phyloP scores from a whole-genome alignment of 352 stramenopile genomes.

The Pythium brassicae region DNA sequence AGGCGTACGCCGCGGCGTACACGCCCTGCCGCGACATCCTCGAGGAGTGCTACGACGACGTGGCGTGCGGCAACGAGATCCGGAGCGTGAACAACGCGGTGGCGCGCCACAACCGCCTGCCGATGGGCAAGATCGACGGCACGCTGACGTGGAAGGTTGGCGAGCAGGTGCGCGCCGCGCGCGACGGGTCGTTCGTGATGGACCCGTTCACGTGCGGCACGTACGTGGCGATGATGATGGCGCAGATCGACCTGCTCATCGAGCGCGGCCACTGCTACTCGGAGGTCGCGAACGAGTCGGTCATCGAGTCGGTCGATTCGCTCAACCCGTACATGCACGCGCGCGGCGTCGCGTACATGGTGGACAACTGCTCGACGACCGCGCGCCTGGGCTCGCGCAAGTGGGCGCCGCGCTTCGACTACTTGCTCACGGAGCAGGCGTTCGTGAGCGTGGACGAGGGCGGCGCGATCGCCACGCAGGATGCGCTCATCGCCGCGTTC shows the following conservation, averaged over 20 bases:
- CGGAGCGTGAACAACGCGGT: conserved; percentile 97
- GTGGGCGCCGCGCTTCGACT: conserved; percentile 98
- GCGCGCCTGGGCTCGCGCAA: conserved; percentile 96
- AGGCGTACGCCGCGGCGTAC: conserved; percentile 95
- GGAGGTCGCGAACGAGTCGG: conserved; percentile 98
- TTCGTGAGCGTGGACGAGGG: conserved; percentile 95
- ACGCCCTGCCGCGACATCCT: conserved; percentile 95
- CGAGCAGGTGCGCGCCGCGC: conserved; percentile 93
- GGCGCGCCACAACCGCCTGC: conserved; percentile 91
- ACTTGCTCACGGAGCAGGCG: conserved; percentile 97
- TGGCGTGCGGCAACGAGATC: conserved; percentile 97
- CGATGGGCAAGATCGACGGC: conserved; percentile 97
- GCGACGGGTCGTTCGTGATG: conserved; percentile 95
- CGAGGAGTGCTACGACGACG: conserved; percentile 98
- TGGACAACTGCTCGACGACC: conserved; percentile 99
- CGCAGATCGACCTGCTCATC: conserved; percentile 96
- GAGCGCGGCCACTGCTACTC: conserved; percentile 96
- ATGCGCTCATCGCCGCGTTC: conserved; percentile 92
- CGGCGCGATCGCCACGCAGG: conserved; percentile 65
- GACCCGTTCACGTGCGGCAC: conserved; percentile 97
- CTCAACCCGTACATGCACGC: conserved; percentile 99
- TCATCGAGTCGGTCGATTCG: conserved; percentile 98
- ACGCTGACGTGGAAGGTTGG: conserved; percentile 97
- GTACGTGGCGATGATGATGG: conserved; percentile 99
- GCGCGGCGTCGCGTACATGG: conserved; percentile 97